Conservation (phyloP, 768 basidiomycete species). For the Pleurotus sapidus region DNA sequence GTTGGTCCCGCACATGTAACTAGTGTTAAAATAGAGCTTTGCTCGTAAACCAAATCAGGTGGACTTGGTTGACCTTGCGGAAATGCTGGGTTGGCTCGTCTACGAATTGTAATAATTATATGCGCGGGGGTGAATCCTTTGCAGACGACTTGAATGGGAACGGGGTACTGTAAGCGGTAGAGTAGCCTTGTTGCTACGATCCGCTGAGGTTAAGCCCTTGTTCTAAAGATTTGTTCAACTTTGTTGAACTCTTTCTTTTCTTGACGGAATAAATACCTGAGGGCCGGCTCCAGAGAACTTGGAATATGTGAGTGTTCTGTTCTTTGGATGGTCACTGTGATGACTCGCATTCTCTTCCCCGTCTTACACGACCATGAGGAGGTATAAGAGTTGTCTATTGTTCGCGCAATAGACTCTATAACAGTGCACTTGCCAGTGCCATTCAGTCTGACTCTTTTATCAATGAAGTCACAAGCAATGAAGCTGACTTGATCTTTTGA, state of each 20-base stretch:
- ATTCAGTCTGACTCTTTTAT: conserved; percentile 63
- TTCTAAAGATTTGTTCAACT: conserved; percentile 68
- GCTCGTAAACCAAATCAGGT: conserved; percentile 68
- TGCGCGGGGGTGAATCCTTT: conserved; percentile 73
- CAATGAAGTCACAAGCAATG: neutral
- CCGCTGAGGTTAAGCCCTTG: conserved; percentile 74
- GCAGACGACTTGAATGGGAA: conserved; percentile 77
- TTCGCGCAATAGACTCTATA: conserved; percentile 66
- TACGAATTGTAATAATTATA: conserved; percentile 62
- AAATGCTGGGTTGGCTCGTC: conserved; percentile 52
- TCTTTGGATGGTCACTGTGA: conserved; percentile 30
- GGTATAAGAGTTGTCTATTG: conserved; percentile 74
- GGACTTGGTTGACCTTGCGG: conserved; percentile 44
- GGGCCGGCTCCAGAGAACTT: conserved; percentile 32
- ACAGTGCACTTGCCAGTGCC: conserved; percentile 89
- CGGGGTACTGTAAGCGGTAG: conserved; percentile 75
- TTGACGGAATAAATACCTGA: conserved; percentile 24
- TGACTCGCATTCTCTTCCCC: conserved; percentile 89
- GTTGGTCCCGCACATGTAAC: conserved; percentile 65
- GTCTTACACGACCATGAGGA: conserved; percentile 90
- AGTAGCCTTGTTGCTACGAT: conserved; percentile 80
- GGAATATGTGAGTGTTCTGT: neutral
- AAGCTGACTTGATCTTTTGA: neutral
- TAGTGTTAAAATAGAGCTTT: conserved; percentile 66
- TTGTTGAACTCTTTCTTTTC: conserved; percentile 40